Base-by-base conservation (phyloP, 2,329 filamentous ascomycete genomes). In the Colletotrichum echinochloae region DNA sequence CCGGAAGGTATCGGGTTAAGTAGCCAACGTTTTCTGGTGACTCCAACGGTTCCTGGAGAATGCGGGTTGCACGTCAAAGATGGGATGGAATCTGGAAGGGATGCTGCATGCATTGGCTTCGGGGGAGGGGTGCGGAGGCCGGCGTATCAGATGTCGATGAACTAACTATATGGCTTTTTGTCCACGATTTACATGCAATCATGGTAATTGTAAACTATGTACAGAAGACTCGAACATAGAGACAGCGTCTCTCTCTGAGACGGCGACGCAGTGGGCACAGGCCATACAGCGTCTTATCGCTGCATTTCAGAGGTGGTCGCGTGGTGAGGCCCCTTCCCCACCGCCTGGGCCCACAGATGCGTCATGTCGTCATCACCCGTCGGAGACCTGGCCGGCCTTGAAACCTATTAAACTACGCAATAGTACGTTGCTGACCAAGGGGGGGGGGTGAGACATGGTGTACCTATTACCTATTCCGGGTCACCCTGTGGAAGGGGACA, bases 321-420 rank as follows among this genome's bases (percentile, higher is more conserved):
- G 65, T 64, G 65, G 65, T 62, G 39, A 62, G 44, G 20, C 26
- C 44, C 26, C 30, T 35, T 49, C 49, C 35, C 51, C 65, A 57
- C 60, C 60, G 26, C 46, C 35, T 41, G 57, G 64, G 11, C 64
- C 64, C 23, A 30, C n/a, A 39, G 39, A 70, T 52, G 67, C 64
- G 57, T n/a, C 49, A 70, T 70, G 64, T 57, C 63, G 67, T 70
- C 67, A 70, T 70, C 35, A 49, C 60, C 46, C 66, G 39, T 37
- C 39, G 26, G 44, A n/a, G 44, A 26, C 28, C 41, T 44, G 60
- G 44, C 30, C 46, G 30, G 39, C 61, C 61, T 39, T 16, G 18
- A 54, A 33, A 46, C 39, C 65, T 49, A n/a, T n/a, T n/a, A n/a
- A n/a, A n/a, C n/a, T n/a, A n/a, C n/a, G n/a, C n/a, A n/a, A n/a